Evolutionary conservation across 768 basidiomycete species (phyloP).

Genomic region (Lyophyllum atratum): DNA sequence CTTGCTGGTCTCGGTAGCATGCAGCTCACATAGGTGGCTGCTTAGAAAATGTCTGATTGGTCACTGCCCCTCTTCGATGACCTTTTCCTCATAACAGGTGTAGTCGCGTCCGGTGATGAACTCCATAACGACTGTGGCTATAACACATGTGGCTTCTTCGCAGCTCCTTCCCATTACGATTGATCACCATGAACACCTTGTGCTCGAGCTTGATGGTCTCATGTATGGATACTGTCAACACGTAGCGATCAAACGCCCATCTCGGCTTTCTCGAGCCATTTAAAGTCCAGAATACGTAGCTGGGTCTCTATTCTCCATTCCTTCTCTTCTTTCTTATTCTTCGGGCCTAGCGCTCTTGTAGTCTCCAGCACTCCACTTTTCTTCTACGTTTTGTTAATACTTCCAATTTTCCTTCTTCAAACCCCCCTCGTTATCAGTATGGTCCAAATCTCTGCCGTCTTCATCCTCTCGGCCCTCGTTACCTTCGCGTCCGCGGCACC

Average conservation of each 20-base stretch:
- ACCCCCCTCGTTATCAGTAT: slow-evolving; percentile 18
- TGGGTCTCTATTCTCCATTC: slow-evolving; percentile 19
- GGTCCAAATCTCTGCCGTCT: slow-evolving; percentile 33
- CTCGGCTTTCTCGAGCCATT: neutral
- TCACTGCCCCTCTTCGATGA: too few species aligned
- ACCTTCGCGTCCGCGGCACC: slow-evolving; percentile 33
- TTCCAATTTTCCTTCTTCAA: neutral
- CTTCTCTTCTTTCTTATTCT: neutral
- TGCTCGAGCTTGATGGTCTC: neutral
- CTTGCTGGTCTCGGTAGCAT: too few species aligned
- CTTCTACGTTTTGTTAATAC: neutral
- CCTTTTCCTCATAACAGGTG: neutral
- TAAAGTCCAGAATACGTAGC: neutral
- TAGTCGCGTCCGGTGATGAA: neutral
- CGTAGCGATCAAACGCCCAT: neutral
- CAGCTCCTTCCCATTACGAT: neutral
- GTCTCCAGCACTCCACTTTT: neutral
- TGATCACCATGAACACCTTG: neutral
- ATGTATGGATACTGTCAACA: neutral
- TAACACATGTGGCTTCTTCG: neutral
- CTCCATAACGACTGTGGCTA: neutral
- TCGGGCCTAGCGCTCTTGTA: slow-evolving; percentile 13
- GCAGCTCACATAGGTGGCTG: too few species aligned
- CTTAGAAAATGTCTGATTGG: too few species aligned
- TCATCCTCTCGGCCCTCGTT: slow-evolving; percentile 27